Evolutionary conservation across 129 eudicot species (phyloP), one percentile per base, ranked within the genome.

Genomic region (Chrysanthemum makinoi): DNA sequence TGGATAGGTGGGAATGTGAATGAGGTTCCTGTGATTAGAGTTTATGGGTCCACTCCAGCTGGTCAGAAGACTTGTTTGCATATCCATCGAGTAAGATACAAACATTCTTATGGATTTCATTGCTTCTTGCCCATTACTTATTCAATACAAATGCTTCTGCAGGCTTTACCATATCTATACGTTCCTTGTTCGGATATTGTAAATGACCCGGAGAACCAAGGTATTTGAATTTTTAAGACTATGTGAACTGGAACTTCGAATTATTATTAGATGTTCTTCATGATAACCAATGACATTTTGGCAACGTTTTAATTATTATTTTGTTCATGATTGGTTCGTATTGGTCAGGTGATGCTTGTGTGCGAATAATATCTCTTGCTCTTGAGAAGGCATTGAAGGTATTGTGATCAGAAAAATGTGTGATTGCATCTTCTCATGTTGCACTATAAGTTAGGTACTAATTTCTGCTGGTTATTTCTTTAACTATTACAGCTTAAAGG

Each of bases 51-150:
- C 0, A 94, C 98, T 46, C 95, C 98, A n/a, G 89, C 86, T 72
- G 98, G 96, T 57, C 98, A 94, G 81, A 94, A 94, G 78, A 84
- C 97, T 61, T 94, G 98, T 77, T 81, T 89, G 81, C 98, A 94
- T 78, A 67, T 94, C 63, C 98, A 94, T 75, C 76, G 75, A 72
- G 98, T 89, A 89, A 72, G 84, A 48, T 28, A 46, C 3, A 28
- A 19, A 10, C n/a, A 5, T 39, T 39, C 7, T 39, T 0, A 6
- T 39, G 43, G 43, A 35, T 39, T 6, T 63, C 12, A 10, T 68
- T 69, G 49, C 47, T 28, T 30, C 48, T 44, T 77, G 15, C 69
- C 24, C n/a, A n/a, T 17, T 18, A 16, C 62, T 67, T 72, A 16
- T 63, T 35, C 10, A 54, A 26, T 62, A 33, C 59, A 43, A 68